Evolutionary conservation across 345 rosid genomes (phyloP).

Genomic region (Citrus sinensis): DVS_A1.0 CM039162.1:12770501-12771000

Average conservation of each 20-base stretch:
- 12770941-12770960: background rate
- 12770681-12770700: slow-evolving; percentile 39
- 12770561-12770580: slow-evolving; percentile 27
- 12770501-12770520: background rate
- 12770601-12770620: slow-evolving; percentile 17
- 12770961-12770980: background rate
- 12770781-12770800: background rate
- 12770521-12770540: slow-evolving; percentile 9
- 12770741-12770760: background rate
- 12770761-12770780: background rate
- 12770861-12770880: background rate
- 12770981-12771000: background rate
- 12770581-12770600: slow-evolving; percentile 64
- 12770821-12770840: background rate
- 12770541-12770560: slow-evolving; percentile 2
- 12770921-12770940: slow-evolving; percentile 5
- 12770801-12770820: background rate
- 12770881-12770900: background rate
- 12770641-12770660: slow-evolving; percentile 7
- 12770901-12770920: background rate
- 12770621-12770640: slow-evolving; percentile 23
- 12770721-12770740: slow-evolving; percentile 43
- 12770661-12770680: background rate
- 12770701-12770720: slow-evolving; percentile 24
- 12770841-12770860: background rate